Conservation (phyloP, 139 green algal species). For the Chlamydomonas schloesseri region DNA sequence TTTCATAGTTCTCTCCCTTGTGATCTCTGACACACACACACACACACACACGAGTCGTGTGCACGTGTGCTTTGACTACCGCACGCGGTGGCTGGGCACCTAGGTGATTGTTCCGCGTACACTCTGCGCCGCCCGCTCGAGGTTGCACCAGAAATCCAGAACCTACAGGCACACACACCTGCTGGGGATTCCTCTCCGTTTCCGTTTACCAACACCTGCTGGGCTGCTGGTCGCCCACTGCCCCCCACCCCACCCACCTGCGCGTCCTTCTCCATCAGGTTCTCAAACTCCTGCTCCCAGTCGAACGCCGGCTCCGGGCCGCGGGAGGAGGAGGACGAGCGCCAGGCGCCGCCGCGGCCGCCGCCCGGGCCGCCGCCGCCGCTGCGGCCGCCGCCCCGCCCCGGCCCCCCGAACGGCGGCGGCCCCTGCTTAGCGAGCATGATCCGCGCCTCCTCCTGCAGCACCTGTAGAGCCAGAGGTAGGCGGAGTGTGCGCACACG, state of each 20-base stretch:
- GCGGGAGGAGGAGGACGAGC: neutral
- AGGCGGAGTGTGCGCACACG: too few species aligned
- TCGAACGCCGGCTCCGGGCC: neutral
- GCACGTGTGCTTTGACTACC: too few species aligned
- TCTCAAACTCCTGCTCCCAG: conserved; percentile 19
- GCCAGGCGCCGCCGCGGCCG: neutral
- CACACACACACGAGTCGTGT: neutral
- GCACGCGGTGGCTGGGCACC: too few species aligned
- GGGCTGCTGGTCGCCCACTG: too few species aligned
- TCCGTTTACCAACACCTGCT: too few species aligned
- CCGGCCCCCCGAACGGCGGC: neutral
- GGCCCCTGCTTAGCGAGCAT: neutral
- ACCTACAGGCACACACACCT: too few species aligned
- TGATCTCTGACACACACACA: neutral
- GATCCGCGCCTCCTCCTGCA: conserved; percentile 20
- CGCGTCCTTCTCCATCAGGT: conserved; percentile 23
- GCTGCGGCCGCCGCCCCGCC: neutral
- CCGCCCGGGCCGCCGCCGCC: neutral
- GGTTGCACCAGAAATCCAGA: too few species aligned
- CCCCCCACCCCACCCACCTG: too few species aligned
- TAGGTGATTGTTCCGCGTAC: too few species aligned
- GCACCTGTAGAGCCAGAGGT: neutral
- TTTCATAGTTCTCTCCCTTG: too few species aligned
- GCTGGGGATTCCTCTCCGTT: too few species aligned
- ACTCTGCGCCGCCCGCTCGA: too few species aligned